These are phyloP conservation scores for Orbilia oligospora DNA, from an alignment of 2,329 filamentous ascomycete species.

Conservation along the genomic window DNA sequence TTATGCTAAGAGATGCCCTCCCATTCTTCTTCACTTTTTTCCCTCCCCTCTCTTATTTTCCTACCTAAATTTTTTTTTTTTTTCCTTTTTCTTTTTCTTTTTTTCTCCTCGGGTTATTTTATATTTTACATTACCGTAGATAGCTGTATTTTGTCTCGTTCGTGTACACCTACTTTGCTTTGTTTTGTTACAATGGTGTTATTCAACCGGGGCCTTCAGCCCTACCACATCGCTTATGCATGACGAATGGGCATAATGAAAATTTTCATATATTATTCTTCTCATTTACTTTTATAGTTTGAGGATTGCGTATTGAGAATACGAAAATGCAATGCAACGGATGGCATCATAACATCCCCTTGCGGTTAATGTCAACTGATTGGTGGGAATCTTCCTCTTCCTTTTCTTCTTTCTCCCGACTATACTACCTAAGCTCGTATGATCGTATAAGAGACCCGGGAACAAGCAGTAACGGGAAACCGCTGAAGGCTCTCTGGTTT, in stretches of 20 bases:
- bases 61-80: no score
- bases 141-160: neutral
- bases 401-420: neutral
- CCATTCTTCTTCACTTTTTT: neutral
- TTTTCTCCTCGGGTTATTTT: neutral
- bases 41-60: neutral
- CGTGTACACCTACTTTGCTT: slow-evolving; percentile 11
- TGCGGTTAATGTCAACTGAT: neutral
- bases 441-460: neutral
- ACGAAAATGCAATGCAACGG: neutral
- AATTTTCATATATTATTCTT: neutral
- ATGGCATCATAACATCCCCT: slow-evolving; percentile 10
- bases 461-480: neutral
- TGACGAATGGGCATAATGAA: slow-evolving; percentile 17
- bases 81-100: neutral
- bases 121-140: slow-evolving; percentile 18
- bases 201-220: slow-evolving; percentile 8
- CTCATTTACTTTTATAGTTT: neutral
- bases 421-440: no score
- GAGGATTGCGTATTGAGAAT: neutral
- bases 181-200: slow-evolving; percentile 4
- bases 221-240: slow-evolving; percentile 26
- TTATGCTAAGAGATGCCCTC: slow-evolving; percentile 1
- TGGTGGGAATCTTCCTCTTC: neutral
- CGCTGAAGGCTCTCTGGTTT: neutral